Conservation (phyloP, 495 filamentous ascomycete species). For the Penicillium egyptiacum region DNA sequence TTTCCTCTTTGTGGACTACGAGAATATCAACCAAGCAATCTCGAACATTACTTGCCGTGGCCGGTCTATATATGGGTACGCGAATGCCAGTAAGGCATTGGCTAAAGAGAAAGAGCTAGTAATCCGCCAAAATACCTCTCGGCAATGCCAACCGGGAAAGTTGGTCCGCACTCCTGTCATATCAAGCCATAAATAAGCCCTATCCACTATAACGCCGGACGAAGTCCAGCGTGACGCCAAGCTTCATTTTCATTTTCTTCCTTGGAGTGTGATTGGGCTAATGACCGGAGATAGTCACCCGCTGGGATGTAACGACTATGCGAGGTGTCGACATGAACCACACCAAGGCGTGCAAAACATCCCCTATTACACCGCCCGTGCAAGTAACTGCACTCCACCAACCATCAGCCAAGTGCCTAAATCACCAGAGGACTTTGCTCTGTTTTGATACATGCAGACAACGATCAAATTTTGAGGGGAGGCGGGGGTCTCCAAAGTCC, state of each 20-base stretch:
- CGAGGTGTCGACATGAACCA: not conserved
- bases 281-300: not conserved
- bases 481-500: not conserved
- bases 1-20: not conserved
- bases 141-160: not conserved
- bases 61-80: not conserved
- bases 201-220: not conserved
- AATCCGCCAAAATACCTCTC: conserved; percentile 7
- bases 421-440: not conserved
- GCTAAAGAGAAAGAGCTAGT: not conserved
- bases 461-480: not conserved
- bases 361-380: not conserved
- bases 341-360: not conserved
- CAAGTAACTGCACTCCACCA: not conserved
- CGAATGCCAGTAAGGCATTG: not conserved
- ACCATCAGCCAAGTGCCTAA: not conserved
- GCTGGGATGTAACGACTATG: conserved; percentile 1
- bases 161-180: conserved; percentile 9
- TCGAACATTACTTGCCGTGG: not conserved
- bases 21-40: not conserved
- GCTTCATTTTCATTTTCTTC: not conserved
- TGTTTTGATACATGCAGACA: not conserved
- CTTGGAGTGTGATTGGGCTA: not conserved
- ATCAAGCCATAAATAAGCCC: not conserved
- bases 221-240: not conserved